Evolutionary conservation across 2,329 filamentous ascomycete species (phyloP), one percentile per base, ranked within the genome.

Genomic region (Xylaria digitata): DNA sequence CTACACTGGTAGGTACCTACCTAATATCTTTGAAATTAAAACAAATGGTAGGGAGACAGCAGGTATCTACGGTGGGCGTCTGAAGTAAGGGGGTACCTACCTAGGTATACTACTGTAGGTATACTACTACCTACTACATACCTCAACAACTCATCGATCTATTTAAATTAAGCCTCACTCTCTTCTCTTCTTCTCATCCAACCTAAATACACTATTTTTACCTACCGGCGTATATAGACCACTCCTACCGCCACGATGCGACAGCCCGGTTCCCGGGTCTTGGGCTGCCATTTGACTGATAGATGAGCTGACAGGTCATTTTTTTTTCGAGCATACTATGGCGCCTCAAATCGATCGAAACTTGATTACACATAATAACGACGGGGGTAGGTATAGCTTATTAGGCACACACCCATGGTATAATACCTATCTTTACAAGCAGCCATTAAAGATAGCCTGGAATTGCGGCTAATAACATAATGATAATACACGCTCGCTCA

Each of bases 261-360:
- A 63, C 58, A 69, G 69, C 67, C 69, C 69, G 56, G 59, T 69
- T 63, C 69, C 69, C 64, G 69, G 69, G 61, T 63, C 52, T 63
- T 67, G 67, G 69, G 66, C 59, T 68, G 21, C 43, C 60, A 57
- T 52, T 52, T 40, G 54, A 57, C 53, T 61, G 45, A 52, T 50
- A 53, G 63, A 55, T 61, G 52, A 67, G 59, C 17, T 65, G 69
- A 71, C 61, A 61, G 43, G 50, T 71, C 69, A 65, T 37, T 48
- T 45, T 63, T 48, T 45, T 63, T 65, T 40, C 30, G 8, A 45
- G 46, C 30, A 59, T 32, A 26, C 61, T 52, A 48, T 46, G 63
- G 49, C 50, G 65, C 56, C 65, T 68, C 65, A 65, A 63, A 59
- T 65, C 62, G 65, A 70, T 68, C 59, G 60, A 66, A 61, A 53